Evolutionary conservation across 495 filamentous ascomycete genomes (phyloP), one percentile per base, ranked within the genome.

Genomic region (Podospora comata): DNA sequence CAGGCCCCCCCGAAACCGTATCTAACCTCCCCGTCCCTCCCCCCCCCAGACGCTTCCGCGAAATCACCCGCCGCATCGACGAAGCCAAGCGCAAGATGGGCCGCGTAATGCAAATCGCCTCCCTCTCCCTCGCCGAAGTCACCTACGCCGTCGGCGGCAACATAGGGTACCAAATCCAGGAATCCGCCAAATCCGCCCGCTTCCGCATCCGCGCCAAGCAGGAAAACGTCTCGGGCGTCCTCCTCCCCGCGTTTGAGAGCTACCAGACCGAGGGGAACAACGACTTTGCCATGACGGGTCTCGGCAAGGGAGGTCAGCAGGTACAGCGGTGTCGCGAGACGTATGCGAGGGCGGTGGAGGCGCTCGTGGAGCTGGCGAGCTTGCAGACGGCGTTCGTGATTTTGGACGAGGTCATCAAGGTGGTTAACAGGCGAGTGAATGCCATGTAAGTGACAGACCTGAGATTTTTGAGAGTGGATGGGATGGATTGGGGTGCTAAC

Each of bases 11-110:
- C 18, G 23, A 11, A 18, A 5, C 2, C 0, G 53, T 64, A 34
- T 1, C 54, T 19, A 56, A 73, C 66, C 58, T 44, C 5, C 6
- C 30, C n/a, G 5, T 60, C 18, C 67, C 76, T 65, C 76, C 54
- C n/a, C 60, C 56, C 19, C 60, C 23, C 74, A 96, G 92, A 74
- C 91, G 92, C 68, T 95, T 95, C 81, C 90, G 92, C 89, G 95
- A 99, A 75, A 99, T 99, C 74, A 97, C 95, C 65, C 86, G 89
- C 68, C 92, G 95, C 66, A 98, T 99, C 80, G 95, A 98, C 82
- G 94, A 98, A 79, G 95, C 95, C 30, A 99, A 99, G 81, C 92
- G 92, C 70, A 99, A 99, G 84, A 99, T 99, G 95, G 95, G 95
- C 57, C 89, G 95, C 15, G 96, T 99, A 16, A 98, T 99, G 95